Percentiles rank a stretch among this genome's conserved stretches.
Evolutionary conservation across 345 rosid species (phyloP).

Genomic region (Gossypium herbaceum): DNA sequence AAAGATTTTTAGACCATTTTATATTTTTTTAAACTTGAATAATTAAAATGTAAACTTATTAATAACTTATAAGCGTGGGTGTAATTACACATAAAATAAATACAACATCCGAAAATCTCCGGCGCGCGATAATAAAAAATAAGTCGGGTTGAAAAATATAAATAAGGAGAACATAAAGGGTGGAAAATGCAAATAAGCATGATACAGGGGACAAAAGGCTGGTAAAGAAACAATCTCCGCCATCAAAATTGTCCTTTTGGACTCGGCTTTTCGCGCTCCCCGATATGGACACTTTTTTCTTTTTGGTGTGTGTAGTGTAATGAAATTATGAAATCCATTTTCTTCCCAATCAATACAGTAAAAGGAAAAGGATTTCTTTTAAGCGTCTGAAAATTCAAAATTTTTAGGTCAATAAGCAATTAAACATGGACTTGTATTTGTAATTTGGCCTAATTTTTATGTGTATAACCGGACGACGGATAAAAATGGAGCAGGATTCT

Average conservation of each 20-base stretch:
- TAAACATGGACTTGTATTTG: constrained; percentile 3
- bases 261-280: constrained; percentile 27
- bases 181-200: not conserved
- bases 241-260: constrained; percentile 15
- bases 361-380: not conserved
- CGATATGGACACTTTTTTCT: not conserved
- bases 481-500: constrained; percentile 30
- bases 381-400: not conserved
- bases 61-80: rapidly evolving
- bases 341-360: not conserved
- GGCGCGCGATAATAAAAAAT: not conserved
- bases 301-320: not conserved
- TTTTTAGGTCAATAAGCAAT: not conserved
- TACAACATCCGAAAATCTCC: not conserved
- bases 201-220: not conserved
- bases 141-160: not conserved
- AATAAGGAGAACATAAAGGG: not conserved
- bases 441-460: not conserved
- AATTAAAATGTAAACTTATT: too few relatives aligned
- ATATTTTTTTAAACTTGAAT: rapidly evolving
- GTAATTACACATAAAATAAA: not conserved
- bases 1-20: too few relatives aligned
- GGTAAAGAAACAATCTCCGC: not conserved
- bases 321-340: not conserved
- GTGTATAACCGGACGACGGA: not conserved